Conservation (phyloP, 2,329 filamentous ascomycete species). For the Venturia oleaginea region DNA sequence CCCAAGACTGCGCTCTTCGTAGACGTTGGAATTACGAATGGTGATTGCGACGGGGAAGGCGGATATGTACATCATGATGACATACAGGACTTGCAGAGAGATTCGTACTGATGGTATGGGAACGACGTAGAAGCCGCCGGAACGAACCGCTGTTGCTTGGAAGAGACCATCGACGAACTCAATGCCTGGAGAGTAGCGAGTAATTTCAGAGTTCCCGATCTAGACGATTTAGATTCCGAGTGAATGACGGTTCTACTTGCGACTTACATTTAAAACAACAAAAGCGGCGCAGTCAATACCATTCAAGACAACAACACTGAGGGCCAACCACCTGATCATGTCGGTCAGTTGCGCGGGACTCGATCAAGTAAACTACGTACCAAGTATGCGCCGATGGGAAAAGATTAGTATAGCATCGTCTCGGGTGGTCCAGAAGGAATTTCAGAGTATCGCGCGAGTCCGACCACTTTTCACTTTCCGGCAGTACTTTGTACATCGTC, state of each 20-base stretch:
- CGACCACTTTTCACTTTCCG: constrained; percentile 28
- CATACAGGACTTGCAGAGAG: constrained; percentile 47
- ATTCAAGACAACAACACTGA: constrained; percentile 44
- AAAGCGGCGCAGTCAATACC: constrained; percentile 43
- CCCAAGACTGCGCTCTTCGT: constrained; percentile 53
- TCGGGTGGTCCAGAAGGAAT: constrained; percentile 54
- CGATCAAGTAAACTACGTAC: not conserved
- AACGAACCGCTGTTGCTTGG: constrained; percentile 45
- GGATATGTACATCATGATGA: constrained; percentile 59
- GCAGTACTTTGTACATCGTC: constrained; percentile 40
- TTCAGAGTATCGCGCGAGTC: constrained; percentile 37
- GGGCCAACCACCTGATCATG: constrained; percentile 36
- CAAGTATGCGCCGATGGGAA: constrained; percentile 53
- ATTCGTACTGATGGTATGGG: constrained; percentile 42
- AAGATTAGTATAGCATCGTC: constrained; percentile 53
- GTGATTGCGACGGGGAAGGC: constrained; percentile 53
- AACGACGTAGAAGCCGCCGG: constrained; percentile 43
- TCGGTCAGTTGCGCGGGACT: not conserved
- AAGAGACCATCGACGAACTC: constrained; percentile 50
- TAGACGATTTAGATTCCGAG: constrained; percentile 20
- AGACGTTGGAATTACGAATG: constrained; percentile 48
- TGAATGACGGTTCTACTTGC: constrained; percentile 12
- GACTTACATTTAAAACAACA: constrained; percentile 42
- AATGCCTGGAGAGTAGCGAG: constrained; percentile 34
- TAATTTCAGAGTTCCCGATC: constrained; percentile 44